A percentile compares a stretch with the other conserved stretches of the same genome.
These are phyloP conservation scores for Musa schizocarpa DNA, from an alignment of 176 grass and related monocot species.

Conservation along the genomic window DNA sequence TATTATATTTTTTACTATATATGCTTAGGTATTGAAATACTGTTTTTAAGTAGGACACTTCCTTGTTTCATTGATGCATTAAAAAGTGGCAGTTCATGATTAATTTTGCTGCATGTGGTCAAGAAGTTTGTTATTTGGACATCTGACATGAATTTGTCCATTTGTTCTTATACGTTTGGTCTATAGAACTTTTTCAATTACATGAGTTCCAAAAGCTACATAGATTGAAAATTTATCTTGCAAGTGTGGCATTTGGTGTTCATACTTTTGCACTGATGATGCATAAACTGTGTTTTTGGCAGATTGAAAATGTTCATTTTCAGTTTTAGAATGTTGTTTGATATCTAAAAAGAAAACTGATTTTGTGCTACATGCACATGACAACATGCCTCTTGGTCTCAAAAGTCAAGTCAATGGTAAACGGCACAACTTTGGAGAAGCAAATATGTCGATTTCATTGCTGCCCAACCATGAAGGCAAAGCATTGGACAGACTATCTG, in stretches of 20 bases:
- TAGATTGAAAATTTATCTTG: neutral
- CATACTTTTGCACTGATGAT: neutral
- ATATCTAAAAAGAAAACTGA: neutral
- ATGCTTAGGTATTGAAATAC: neutral
- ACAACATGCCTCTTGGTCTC: constrained; percentile 3
- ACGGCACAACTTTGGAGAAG: constrained; percentile 10
- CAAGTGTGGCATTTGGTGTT: neutral
- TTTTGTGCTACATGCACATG: neutral
- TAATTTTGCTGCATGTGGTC: neutral
- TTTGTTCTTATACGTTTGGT: neutral
- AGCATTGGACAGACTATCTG: neutral
- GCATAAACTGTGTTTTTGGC: neutral
- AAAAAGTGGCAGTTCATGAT: neutral
- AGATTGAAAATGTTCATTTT: neutral
- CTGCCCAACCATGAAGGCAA: constrained; percentile 10
- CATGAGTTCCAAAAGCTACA: neutral
- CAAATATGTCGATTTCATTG: constrained; percentile 1
- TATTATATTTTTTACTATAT: neutral
- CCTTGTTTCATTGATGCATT: neutral
- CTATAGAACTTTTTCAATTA: neutral
- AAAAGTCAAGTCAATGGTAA: constrained; percentile 18
- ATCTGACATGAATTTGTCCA: neutral
- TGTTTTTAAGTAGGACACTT: neutral
- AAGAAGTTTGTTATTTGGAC: neutral
- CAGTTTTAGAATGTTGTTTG: neutral